phyloP scores from a whole-genome alignment of 1,284 basidiomycete species.

The Omphalotus olearius region DNA sequence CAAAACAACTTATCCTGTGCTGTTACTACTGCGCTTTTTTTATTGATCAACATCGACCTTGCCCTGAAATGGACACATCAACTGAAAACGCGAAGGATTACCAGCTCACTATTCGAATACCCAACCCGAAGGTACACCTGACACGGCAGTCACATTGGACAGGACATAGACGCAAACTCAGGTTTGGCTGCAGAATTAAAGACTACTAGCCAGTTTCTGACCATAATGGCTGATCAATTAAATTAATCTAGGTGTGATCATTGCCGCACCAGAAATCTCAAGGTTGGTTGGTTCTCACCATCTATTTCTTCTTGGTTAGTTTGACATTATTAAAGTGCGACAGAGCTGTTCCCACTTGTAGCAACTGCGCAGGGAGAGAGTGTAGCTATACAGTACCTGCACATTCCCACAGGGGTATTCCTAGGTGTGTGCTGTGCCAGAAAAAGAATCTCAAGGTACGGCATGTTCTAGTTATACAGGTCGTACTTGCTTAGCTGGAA shows the following conservation, averaged over 20 bases:
- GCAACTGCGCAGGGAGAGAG: conserved; percentile 60
- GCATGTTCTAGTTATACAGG: conserved; percentile 7
- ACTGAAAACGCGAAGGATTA: conserved; percentile 49
- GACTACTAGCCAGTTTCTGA: too few relatives aligned
- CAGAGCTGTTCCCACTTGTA: conserved; percentile 64
- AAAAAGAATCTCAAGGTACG: conserved; percentile 60
- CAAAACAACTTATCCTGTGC: too few relatives aligned
- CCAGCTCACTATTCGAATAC: conserved; percentile 61
- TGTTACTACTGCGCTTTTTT: too few relatives aligned
- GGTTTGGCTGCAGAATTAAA: conserved; percentile 18
- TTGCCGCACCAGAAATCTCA: conserved; percentile 66
- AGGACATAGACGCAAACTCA: conserved; percentile 64
- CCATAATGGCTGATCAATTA: too few relatives aligned
- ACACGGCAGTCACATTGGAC: conserved; percentile 66
- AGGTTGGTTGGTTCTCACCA: conserved; percentile 43
- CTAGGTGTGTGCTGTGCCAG: conserved; percentile 67
- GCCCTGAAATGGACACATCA: conserved; percentile 40
- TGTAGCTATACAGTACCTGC: conserved; percentile 71
- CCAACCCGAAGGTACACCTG: conserved; percentile 51
- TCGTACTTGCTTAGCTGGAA: conserved; percentile 9
- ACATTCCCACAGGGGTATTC: conserved; percentile 69
- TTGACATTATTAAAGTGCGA: conserved; percentile 47
- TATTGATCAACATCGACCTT: conserved; percentile 17
- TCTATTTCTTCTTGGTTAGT: conserved; percentile 15
- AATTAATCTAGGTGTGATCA: conserved; percentile 44